phyloP scores from a whole-genome alignment of 2,329 filamentous ascomycete genomes.

The Aspergillus candidus region DNA sequence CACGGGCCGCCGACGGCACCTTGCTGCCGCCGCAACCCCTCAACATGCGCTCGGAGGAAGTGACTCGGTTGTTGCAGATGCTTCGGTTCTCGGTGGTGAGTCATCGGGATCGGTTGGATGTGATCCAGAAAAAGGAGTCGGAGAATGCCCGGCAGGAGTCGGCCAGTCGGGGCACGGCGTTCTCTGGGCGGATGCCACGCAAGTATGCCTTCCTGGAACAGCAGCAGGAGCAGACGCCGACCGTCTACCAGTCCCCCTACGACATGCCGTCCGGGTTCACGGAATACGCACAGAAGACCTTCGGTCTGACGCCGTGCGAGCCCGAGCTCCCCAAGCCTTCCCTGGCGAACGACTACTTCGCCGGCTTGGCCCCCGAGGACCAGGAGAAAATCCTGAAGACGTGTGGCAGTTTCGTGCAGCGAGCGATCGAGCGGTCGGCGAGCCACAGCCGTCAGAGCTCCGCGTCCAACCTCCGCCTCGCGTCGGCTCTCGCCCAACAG shows the following conservation, averaged over 20 bases:
- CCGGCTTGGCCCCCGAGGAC: slow-evolving; percentile 32
- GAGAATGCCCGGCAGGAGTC: slow-evolving; percentile 29
- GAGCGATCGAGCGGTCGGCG: slow-evolving; percentile 32
- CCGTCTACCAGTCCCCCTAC: slow-evolving; percentile 40
- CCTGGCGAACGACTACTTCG: slow-evolving; percentile 38
- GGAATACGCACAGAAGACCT: slow-evolving; percentile 37
- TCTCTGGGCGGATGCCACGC: slow-evolving; percentile 29
- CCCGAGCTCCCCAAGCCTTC: slow-evolving; percentile 34
- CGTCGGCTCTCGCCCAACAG: slow-evolving; percentile 35
- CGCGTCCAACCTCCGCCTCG: slow-evolving; percentile 33
- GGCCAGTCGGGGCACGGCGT: slow-evolving; percentile 25
- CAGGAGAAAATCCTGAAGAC: slow-evolving; percentile 40
- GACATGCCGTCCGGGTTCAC: slow-evolving; percentile 39
- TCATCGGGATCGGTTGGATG: slow-evolving; percentile 34
- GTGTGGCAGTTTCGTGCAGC: slow-evolving; percentile 37
- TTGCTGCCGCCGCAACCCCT: slow-evolving; percentile 34
- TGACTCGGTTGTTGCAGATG: slow-evolving; percentile 38
- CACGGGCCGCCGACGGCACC: slow-evolving; percentile 33
- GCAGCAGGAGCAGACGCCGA: slow-evolving; percentile 31
- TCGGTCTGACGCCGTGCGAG: slow-evolving; percentile 29
- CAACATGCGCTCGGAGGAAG: slow-evolving; percentile 41
- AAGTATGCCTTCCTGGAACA: slow-evolving; percentile 37
- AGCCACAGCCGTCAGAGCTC: slow-evolving; percentile 35
- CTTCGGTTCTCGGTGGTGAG: slow-evolving; percentile 39
- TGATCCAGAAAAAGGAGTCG: slow-evolving; percentile 34